A percentile compares a stretch with the other conserved stretches of the same genome.
Evolutionary conservation across 2,329 filamentous ascomycete genomes (phyloP).

Genomic region (Penicillium sclerotigenum): DNA sequence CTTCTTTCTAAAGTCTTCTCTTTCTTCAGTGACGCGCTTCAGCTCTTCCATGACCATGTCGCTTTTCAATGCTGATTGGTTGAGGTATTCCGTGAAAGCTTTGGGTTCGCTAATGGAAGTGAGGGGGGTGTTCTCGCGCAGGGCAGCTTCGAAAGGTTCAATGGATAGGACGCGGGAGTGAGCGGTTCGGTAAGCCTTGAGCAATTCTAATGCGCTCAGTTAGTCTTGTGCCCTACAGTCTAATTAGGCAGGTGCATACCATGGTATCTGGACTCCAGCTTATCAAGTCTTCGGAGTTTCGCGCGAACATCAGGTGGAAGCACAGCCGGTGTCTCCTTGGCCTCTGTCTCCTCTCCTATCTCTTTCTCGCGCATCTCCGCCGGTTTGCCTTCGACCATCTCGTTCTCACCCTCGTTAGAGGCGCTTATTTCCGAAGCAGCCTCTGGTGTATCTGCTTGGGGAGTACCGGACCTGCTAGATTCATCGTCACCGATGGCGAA

Average conservation of each 20-base stretch:
- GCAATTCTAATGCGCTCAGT: constrained; percentile 60
- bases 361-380: constrained; percentile 20
- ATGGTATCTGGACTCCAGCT: constrained; percentile 81
- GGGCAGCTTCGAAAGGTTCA: constrained; percentile 85
- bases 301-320: constrained; percentile 70
- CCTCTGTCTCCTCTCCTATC: constrained; percentile 16
- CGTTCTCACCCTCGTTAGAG: constrained; percentile 19
- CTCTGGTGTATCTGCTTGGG: constrained; percentile 48
- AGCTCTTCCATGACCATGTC: constrained; percentile 95
- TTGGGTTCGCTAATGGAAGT: constrained; percentile 82
- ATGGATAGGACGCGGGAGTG: constrained; percentile 83
- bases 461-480: constrained; percentile 60
- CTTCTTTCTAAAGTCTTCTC: constrained; percentile 75
- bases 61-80: constrained; percentile 76
- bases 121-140: constrained; percentile 89
- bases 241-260: constrained; percentile 50
- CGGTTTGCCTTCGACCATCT: constrained; percentile 22
- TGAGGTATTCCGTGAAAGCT: constrained; percentile 84
- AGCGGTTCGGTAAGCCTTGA: constrained; percentile 87
- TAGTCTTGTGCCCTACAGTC: background rate
- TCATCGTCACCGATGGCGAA: constrained; percentile 81
- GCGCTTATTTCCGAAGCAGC: constrained; percentile 21
- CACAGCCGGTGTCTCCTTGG: constrained; percentile 45
- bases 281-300: constrained; percentile 82
- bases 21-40: constrained; percentile 78